Base-by-base conservation (phyloP, 2,329 filamentous ascomycete genomes). In the Sporothrix schenckii region DNA sequence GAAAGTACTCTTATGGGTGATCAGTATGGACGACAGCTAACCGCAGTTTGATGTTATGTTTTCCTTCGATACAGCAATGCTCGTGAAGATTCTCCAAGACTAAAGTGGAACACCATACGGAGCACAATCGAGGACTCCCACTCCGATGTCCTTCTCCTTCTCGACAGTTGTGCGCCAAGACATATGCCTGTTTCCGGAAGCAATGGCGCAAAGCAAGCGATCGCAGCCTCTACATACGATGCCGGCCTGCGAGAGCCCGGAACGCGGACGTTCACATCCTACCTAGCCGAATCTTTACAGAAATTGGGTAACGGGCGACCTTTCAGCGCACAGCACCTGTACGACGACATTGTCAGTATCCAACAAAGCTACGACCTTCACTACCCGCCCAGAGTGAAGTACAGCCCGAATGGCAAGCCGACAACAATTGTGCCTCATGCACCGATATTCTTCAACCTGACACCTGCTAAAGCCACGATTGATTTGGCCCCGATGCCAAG, bases 51-150 rank as follows among this genome's bases (percentile, higher is more conserved):
- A 47, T 4, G 7, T 13, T 16, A 47, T 21, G 13, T 53, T 14
- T 52, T 24, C 39, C 52, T 73, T 70, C 49, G 58, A 74, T 61
- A 67, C 77, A 90, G 88, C 79, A 87, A 87, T 78, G 73, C 83
- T 58, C 82, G 83, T 61, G 84, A 86, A 72, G 85, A 88, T 76
- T 83, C 87, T n/a, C 81, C 86, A 44, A 88, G 84, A 77, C 79
- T 90, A 39, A 89, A 86, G 75, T 90, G 88, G 88, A 84, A 86
- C 73, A 85, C 85, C n/a, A 82, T 90, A 1, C 84, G 86, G 70
- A 88, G 85, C 75, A 78, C 89, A 19, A 83, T 90, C 66, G 87
- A 90, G 73, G 87, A 90, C 76, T 84, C 86, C 1, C 84, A 85
- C 72, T 88, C 87, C 4, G 88, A 90, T 76, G 86, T 90, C 49